Evolutionary conservation across 331 rosid genomes (phyloP).

Genomic region (Telfairia occidentalis): DNA sequence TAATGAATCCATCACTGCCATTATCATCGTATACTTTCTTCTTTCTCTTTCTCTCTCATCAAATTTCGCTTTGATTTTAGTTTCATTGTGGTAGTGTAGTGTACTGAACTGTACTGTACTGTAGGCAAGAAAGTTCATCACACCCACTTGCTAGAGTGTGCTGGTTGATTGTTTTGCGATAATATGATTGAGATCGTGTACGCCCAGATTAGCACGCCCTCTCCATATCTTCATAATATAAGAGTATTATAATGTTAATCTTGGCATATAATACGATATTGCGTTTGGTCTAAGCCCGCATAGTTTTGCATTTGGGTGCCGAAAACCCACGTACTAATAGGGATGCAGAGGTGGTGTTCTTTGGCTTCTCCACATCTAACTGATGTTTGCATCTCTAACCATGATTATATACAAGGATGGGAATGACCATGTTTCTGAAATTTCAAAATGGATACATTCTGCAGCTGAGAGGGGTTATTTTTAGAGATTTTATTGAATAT

Average conservation of each 20-base stretch:
- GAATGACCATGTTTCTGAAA: background rate
- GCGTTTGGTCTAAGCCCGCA: background rate
- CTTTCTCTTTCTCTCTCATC: background rate
- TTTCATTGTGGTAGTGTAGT: no score
- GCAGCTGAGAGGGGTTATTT: background rate
- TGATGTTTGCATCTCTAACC: background rate
- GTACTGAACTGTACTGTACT: no score
- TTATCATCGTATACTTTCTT: constrained; percentile 36
- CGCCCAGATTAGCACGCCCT: background rate
- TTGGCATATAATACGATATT: background rate
- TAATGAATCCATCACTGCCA: constrained; percentile 82
- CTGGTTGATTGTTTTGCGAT: background rate
- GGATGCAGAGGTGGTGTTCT: background rate
- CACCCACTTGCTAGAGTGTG: background rate
- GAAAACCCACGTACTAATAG: no score
- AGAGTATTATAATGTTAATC: background rate
- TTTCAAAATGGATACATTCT: background rate
- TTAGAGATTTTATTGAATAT: background rate
- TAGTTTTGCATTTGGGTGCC: no score
- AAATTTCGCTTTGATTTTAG: background rate
- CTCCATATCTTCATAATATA: background rate
- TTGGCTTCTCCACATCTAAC: background rate
- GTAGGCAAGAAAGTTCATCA: background rate
- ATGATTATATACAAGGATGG: background rate
- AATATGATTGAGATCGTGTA: background rate